Evolutionary conservation across 2,329 filamentous ascomycete genomes (phyloP), one percentile per base, ranked within the genome.

Genomic region (Penicillium sp.): DNA sequence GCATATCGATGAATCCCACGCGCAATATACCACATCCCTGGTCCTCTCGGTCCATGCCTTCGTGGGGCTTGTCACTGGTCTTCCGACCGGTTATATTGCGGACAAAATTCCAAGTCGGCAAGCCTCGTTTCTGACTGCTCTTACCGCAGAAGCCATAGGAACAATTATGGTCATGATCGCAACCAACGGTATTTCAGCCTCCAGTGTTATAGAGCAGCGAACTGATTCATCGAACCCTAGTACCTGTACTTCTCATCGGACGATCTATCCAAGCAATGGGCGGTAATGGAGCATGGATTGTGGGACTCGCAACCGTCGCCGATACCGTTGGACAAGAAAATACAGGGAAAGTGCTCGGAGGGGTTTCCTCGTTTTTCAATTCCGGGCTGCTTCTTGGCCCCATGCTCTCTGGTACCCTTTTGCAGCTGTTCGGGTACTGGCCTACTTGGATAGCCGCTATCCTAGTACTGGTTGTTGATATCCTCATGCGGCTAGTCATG

Each of bases 361-460:
- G 63, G 1, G 47, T 63, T 12, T 61, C 58, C 23, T 57, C 60
- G 8, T 55, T 68, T 35, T 60, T 64, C 9, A 57, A 53, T 2
- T 55, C 62, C 3, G 69, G 68, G 2, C 53, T 63, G 8, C 54
- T 69, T 8, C 48, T 57, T 7, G 69, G 67, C 1, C 69, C 69
- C 1, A 63, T 65, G 45, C 40, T 65, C 1, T 56, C 59, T 4
- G 69, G 69, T 0, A 31, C 58, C 2, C 46, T 72, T 1, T 56
- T 70, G 20, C 45, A 67, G 26, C 33, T 61, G 8, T n/a, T 62
- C 3, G 69, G 69, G 22, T 70, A 71, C 45, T 69, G 64, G 66
- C 33, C 58, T 1, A 63, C 66, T 2, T 71, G 67, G 67, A 55
- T 51, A 1, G 59, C 55, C 9, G 60, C 67, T 1, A 42, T 69